A percentile compares a stretch with the other conserved stretches of the same genome.
Conservation (phyloP, 2,329 filamentous ascomycete species). For the Paecilomyces formosus region DNA sequence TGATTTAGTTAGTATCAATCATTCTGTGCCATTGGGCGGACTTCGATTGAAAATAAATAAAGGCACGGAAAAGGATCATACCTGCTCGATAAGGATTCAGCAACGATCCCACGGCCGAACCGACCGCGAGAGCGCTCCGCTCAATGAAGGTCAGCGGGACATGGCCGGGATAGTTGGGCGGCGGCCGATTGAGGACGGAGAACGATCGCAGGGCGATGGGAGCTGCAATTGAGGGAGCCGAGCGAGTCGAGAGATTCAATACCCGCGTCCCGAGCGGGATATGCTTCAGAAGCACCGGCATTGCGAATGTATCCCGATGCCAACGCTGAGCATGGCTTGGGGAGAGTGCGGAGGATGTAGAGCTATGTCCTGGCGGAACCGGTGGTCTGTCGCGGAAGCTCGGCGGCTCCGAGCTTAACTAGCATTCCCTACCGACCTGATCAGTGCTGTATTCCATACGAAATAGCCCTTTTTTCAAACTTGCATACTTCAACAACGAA, state of each 20-base stretch:
- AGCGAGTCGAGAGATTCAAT: background rate
- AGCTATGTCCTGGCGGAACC: background rate
- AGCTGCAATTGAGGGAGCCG: background rate
- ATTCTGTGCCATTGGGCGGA: background rate
- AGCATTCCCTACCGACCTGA: too few relatives aligned
- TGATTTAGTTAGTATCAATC: too few relatives aligned
- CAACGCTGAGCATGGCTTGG: background rate
- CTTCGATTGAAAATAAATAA: background rate
- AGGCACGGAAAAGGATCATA: slow-evolving; percentile 23
- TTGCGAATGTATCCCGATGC: background rate
- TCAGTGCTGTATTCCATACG: too few relatives aligned
- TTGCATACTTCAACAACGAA: too few relatives aligned
- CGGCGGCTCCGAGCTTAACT: background rate
- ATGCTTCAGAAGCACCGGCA: slow-evolving; percentile 1
- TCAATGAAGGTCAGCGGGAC: slow-evolving; percentile 77
- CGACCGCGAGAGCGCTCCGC: slow-evolving; percentile 60
- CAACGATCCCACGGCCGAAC: slow-evolving; percentile 53
- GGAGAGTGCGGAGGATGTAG: background rate
- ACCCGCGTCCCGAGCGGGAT: background rate
- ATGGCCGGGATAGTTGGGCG: slow-evolving; percentile 85
- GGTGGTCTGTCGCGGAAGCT: background rate
- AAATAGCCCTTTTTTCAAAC: too few relatives aligned
- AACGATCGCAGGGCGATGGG: slow-evolving; percentile 45
- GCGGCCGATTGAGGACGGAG: slow-evolving; percentile 76
- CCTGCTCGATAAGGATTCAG: slow-evolving; percentile 74